These are phyloP conservation scores for Panicum hallii DNA, from an alignment of 202 grass and related monocot species.

Conservation along the genomic window DNA sequence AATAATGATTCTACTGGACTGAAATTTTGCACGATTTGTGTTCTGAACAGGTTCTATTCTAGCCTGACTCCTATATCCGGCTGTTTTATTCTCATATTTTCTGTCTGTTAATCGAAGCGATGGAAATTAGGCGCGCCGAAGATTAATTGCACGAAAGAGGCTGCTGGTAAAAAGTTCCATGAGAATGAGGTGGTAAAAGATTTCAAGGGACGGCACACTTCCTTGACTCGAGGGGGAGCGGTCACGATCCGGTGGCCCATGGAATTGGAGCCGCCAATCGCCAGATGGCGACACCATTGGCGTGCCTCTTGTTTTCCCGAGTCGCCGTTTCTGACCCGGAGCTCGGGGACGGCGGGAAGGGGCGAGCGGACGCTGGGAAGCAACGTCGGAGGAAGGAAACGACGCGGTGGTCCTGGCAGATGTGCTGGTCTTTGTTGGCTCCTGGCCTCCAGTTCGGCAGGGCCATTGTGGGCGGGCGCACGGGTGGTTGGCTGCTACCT, in stretches of 20 bases:
- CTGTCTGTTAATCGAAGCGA: background rate
- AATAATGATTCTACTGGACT: conserved; percentile 41
- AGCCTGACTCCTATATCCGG: background rate
- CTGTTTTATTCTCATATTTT: background rate
- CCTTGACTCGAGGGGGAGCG: background rate
- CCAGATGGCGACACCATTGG: conserved; percentile 17
- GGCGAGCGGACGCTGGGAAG: background rate
- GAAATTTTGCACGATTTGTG: background rate
- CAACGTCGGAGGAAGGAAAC: conserved; percentile 20
- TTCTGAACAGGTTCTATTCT: background rate
- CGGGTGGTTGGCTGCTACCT: background rate
- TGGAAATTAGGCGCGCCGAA: background rate
- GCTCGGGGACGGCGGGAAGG: background rate
- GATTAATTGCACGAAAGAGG: background rate
- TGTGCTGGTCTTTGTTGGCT: background rate
- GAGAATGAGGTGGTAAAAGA: background rate
- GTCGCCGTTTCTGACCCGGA: conserved; percentile 31
- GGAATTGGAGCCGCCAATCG: background rate
- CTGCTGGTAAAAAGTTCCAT: background rate
- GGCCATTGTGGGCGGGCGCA: background rate
- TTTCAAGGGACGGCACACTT: background rate
- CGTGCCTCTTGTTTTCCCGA: conserved; percentile 31
- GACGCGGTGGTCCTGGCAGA: background rate
- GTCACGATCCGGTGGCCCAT: background rate
- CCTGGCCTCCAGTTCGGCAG: background rate